Conservation (phyloP, 768 basidiomycete genomes). For the Lentinula lateritia region DNA sequence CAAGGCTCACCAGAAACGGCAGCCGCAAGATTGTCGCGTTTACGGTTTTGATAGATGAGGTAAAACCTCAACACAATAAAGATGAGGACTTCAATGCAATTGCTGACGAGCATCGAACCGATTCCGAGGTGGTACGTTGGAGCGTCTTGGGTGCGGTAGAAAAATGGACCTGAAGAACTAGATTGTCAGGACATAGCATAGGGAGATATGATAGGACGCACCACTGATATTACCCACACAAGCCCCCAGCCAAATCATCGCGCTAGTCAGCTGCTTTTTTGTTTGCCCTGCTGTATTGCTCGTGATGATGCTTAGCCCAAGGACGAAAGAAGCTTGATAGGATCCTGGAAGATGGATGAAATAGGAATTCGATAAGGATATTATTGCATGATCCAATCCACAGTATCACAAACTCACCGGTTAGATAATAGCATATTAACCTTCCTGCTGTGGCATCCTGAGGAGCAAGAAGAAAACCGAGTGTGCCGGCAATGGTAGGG, state of each 20-base stretch:
- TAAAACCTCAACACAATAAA: constrained; percentile 3
- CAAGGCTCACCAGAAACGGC: neutral
- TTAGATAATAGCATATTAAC: constrained; percentile 13
- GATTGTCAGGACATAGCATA: neutral
- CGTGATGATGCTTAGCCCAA: constrained; percentile 22
- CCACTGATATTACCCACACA: constrained; percentile 15
- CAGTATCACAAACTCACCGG: neutral
- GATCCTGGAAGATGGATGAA: constrained; percentile 4
- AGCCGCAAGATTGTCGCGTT: neutral
- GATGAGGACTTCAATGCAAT: constrained; percentile 8
- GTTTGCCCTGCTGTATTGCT: constrained; percentile 29
- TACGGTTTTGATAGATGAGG: neutral
- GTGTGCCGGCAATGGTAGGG: constrained; percentile 10
- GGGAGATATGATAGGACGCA: neutral
- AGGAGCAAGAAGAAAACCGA: constrained; percentile 10
- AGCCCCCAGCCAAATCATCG: constrained; percentile 8
- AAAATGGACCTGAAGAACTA: constrained; percentile 5
- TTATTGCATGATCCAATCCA: too few relatives aligned
- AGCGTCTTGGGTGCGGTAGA: constrained; percentile 10
- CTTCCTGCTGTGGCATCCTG: constrained; percentile 5
- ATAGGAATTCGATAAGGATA: too few relatives aligned
- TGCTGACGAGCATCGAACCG: constrained; percentile 8
- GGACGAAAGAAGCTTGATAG: constrained; percentile 15
- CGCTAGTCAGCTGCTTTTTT: constrained; percentile 8
- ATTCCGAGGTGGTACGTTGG: constrained; percentile 16